Base-by-base conservation (phyloP, 2,329 filamentous ascomycete genomes). In the Karstenula rhodostoma region DNA sequence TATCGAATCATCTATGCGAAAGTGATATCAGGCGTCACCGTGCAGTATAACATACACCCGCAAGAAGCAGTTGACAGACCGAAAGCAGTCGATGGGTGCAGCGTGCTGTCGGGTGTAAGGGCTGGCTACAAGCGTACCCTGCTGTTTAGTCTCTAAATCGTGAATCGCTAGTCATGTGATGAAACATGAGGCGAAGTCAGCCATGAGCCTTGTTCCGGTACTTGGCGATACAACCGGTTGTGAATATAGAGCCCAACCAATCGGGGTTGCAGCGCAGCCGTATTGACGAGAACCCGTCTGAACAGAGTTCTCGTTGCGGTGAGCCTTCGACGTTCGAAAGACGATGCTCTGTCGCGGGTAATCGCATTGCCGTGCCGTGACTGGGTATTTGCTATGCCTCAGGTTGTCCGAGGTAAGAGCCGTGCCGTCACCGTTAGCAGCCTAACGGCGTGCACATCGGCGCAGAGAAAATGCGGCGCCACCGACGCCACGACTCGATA, bases 1-100 rank as follows among this genome's bases (percentile, higher is more conserved):
- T 44, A 25, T 19, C 33, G 25, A 44, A 22, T 25, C 37, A 54
- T 44, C 23, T 12, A 10, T 23, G 19, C 27, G 44, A 29, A 25
- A 25, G 12, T 19, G 44, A 32, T 1, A 40, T n/a, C 33, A 15
- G 42, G 10, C 42, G 9, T 22, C 19, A 19, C 13, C 32, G 35
- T 40, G 37, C 23, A 29, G 51, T 53, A n/a, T 19, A 29, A 33
- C 56, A 59, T 52, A 51, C 32, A 42, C 58, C 49, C 57, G 33
- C 56, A 56, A 10, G 49, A 53, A 53, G 35, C 29, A 35, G 59
- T n/a, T n/a, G n/a, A n/a, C n/a, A n/a, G n/a, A n/a, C 33, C 4
- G 33, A 35, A 35, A 35, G 33, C 10, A 13, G 33, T 35, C 8
- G 62, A 62, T 59, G 56, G 48, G 33, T 62, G 62, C 60, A 59